Conservation (phyloP, 2,329 filamentous ascomycete species). For the Colletotrichum lindemuthianum region DNA sequence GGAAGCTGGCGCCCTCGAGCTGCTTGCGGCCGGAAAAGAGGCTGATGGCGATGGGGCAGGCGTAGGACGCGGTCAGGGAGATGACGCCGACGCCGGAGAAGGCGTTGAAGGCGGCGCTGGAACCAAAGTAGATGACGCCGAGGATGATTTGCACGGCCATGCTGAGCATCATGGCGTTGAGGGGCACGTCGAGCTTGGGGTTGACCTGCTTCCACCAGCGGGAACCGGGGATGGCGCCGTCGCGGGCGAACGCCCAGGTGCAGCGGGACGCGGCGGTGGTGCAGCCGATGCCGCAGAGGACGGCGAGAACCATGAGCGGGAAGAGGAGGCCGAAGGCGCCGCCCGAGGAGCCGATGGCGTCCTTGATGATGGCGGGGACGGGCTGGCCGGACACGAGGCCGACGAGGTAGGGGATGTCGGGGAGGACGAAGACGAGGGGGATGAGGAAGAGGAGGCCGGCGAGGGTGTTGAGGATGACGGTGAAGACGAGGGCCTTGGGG, state of each 20-base stretch:
- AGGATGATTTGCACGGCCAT: constrained; percentile 73
- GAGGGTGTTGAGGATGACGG: constrained; percentile 73
- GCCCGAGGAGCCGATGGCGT: constrained; percentile 68
- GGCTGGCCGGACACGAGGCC: constrained; percentile 68
- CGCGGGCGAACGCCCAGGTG: constrained; percentile 76
- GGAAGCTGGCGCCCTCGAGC: constrained; percentile 66
- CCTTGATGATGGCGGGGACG: constrained; percentile 71
- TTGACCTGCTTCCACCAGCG: constrained; percentile 70
- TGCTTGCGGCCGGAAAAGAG: constrained; percentile 69
- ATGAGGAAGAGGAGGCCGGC: constrained; percentile 75
- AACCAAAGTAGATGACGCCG: constrained; percentile 76
- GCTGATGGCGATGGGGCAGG: constrained; percentile 72
- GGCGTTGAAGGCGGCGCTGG: constrained; percentile 75
- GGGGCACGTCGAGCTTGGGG: constrained; percentile 68
- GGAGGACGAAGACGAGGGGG: constrained; percentile 75
- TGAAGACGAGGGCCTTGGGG: constrained; percentile 77
- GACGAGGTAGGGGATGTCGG: constrained; percentile 66
- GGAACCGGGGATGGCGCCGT: constrained; percentile 74
- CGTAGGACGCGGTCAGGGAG: constrained; percentile 74
- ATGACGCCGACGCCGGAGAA: constrained; percentile 78
- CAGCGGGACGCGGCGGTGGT: constrained; percentile 75
- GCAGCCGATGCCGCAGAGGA: constrained; percentile 76
- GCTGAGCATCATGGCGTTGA: constrained; percentile 78
- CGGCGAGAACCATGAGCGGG: constrained; percentile 71
- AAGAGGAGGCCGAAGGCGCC: constrained; percentile 71